phyloP scores from a whole-genome alignment of 192 early-diverging fungal species.

The Coemansia sp. region DNA sequence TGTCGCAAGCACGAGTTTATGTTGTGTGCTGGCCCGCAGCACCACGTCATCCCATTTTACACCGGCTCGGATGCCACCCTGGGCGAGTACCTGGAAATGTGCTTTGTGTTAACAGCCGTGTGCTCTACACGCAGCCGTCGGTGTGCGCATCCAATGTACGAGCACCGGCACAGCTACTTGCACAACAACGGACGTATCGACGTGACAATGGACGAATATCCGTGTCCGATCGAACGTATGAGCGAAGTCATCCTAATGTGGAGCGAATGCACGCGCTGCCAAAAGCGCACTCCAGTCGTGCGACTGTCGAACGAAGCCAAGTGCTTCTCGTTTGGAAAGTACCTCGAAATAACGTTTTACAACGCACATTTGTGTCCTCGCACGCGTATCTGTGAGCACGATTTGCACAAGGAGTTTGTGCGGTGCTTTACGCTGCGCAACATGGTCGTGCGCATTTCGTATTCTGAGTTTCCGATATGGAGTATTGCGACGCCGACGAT shows the following conservation, averaged over 20 bases:
- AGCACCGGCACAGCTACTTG: conserved; percentile 85
- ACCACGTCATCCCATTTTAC: conserved; percentile 78
- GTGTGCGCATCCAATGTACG: conserved; percentile 75
- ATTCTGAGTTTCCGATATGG: conserved; percentile 51
- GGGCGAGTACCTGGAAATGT: conserved; percentile 84
- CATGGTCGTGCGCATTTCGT: conserved; percentile 76
- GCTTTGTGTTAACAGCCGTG: conserved; percentile 62
- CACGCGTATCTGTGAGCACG: conserved; percentile 76
- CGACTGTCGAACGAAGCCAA: conserved; percentile 84
- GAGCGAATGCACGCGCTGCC: conserved; percentile 79
- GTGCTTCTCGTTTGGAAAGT: conserved; percentile 98
- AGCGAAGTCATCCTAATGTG: conserved; percentile 85
- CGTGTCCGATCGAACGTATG: conserved; percentile 62
- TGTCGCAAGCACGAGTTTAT: conserved; percentile 46
- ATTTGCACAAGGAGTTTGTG: conserved; percentile 79
- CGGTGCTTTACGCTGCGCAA: conserved; percentile 79
- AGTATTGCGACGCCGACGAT: conserved; percentile 40
- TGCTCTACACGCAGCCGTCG: conserved; percentile 62
- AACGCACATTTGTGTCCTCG: conserved; percentile 64
- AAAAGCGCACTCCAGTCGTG: conserved; percentile 65
- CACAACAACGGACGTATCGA: conserved; percentile 78
- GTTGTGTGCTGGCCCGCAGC: conserved; percentile 67
- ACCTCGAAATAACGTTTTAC: conserved; percentile 89
- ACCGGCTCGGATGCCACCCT: conserved; percentile 75
- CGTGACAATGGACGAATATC: conserved; percentile 67